Evolutionary conservation across 2,329 filamentous ascomycete species (phyloP).

Genomic region (Lecanicillium sp.): DNA sequence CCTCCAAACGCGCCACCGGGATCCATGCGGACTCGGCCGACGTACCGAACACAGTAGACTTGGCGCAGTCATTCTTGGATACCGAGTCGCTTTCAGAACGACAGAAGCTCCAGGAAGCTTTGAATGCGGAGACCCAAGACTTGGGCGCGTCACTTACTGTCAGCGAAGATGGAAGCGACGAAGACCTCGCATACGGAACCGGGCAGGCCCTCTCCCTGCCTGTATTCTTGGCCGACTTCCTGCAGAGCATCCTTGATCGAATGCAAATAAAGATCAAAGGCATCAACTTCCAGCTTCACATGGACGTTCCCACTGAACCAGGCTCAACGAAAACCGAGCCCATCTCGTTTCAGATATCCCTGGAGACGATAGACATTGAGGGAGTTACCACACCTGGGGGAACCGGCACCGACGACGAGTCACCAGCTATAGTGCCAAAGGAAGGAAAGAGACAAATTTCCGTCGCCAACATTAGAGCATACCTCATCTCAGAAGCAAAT

Average conservation of each 20-base stretch:
- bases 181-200: conserved; percentile 56
- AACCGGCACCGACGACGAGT: conserved; percentile 21
- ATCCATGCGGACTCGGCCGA: conserved; percentile 20
- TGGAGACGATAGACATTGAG: conserved; percentile 60
- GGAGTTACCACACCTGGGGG: conserved; percentile 45
- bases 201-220: conserved; percentile 64
- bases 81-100: conserved; percentile 60
- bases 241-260: conserved; percentile 68
- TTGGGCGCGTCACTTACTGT: conserved; percentile 52
- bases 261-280: conserved; percentile 58
- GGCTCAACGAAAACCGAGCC: conserved; percentile 39
- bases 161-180: conserved; percentile 56
- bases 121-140: conserved; percentile 55
- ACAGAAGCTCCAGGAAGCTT: conserved; percentile 59
- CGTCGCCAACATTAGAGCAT: conserved; percentile 56
- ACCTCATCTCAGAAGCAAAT: conserved; percentile 59
- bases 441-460: conserved; percentile 59
- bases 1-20: too few species aligned
- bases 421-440: conserved; percentile 37
- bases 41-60: conserved; percentile 62
- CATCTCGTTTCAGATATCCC: conserved; percentile 56
- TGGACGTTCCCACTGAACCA: conserved; percentile 46
- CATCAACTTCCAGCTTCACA: conserved; percentile 59
- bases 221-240: conserved; percentile 60
- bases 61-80: conserved; percentile 73